These are phyloP conservation scores for Hsuehochloa calcarea DNA, from an alignment of 176 grass and related monocot genomes.

Conservation along the genomic window DNA sequence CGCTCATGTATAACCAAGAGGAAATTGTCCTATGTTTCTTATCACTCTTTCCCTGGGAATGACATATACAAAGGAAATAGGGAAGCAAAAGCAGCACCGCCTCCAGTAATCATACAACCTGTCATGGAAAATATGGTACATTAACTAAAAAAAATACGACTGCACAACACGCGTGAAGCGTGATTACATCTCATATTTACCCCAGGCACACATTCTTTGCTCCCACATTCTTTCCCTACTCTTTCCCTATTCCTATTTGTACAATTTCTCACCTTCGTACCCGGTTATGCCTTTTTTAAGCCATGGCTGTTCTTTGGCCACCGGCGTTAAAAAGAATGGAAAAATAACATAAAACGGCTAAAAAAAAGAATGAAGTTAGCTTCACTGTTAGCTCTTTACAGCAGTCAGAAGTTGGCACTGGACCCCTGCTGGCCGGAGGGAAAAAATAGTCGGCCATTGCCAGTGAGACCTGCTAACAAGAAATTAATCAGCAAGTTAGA, in stretches of 20 bases:
- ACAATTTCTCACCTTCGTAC: constrained; percentile 27
- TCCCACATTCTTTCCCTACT: neutral
- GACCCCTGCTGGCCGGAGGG: constrained; percentile 24
- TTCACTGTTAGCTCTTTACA: constrained; percentile 49
- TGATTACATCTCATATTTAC: constrained; percentile 23
- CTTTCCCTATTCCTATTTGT: constrained; percentile 35
- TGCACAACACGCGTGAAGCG: neutral
- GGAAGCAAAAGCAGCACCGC: neutral
- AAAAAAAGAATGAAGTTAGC: constrained; percentile 56
- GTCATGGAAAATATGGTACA: neutral
- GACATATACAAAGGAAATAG: neutral
- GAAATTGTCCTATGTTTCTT: neutral
- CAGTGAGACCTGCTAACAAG: constrained; percentile 30
- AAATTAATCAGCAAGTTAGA: neutral
- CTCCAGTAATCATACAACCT: neutral
- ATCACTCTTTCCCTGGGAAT: neutral
- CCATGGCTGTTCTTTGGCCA: constrained; percentile 45
- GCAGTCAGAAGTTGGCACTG: constrained; percentile 30
- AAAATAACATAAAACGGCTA: constrained; percentile 13
- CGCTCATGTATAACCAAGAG: neutral
- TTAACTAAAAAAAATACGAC: constrained; percentile 22
- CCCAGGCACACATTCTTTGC: constrained; percentile 16
- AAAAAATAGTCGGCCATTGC: constrained; percentile 27
- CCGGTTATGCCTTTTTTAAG: constrained; percentile 7
- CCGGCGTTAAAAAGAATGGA: constrained; percentile 48